These are phyloP conservation scores for Eleusine coracana DNA, from an alignment of 176 grass and related monocot genomes.

Conservation along the genomic window DNA sequence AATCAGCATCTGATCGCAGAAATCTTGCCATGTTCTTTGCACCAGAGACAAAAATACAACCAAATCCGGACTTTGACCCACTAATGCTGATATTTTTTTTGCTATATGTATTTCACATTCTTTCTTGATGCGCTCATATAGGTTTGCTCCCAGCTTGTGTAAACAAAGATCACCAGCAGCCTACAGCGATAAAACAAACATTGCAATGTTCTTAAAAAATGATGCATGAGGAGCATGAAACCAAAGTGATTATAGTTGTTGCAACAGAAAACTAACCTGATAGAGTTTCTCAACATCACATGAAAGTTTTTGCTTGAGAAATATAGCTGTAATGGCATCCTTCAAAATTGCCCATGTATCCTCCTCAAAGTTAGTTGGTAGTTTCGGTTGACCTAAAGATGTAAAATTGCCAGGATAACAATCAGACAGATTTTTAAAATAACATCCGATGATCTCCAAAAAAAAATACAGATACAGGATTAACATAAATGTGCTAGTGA, in stretches of 20 bases:
- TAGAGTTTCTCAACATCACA: constrained; percentile 96
- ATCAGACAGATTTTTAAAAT: constrained; percentile 3
- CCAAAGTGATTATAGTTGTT: not conserved
- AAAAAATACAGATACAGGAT: constrained; percentile 26
- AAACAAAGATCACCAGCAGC: constrained; percentile 88
- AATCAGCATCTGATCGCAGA: constrained; percentile 99
- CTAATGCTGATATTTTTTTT: constrained; percentile 74
- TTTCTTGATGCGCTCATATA: constrained; percentile 84
- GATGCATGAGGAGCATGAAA: constrained; percentile 14
- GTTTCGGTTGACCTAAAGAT: constrained; percentile 82
- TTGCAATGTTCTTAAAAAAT: constrained; percentile 29
- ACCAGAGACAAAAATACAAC: constrained; percentile 88
- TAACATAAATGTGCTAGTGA: constrained; percentile 16
- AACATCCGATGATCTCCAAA: constrained; percentile 20
- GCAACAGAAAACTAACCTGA: constrained; percentile 63
- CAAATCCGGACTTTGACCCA: constrained; percentile 95
- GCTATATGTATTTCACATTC: constrained; percentile 97
- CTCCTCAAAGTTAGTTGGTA: constrained; percentile 91
- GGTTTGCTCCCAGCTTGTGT: constrained; percentile 82
- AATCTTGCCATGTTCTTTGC: constrained; percentile 98
- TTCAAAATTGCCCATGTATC: constrained; percentile 92
- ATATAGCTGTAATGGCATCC: constrained; percentile 94
- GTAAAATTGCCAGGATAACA: constrained; percentile 16
- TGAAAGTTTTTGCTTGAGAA: constrained; percentile 85
- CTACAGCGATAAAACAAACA: constrained; percentile 47